A percentile compares a stretch with the other conserved stretches of the same genome.
Evolutionary conservation across 1,284 basidiomycete genomes (phyloP).

Genomic region (Apiotrichum laibachii): DNA sequence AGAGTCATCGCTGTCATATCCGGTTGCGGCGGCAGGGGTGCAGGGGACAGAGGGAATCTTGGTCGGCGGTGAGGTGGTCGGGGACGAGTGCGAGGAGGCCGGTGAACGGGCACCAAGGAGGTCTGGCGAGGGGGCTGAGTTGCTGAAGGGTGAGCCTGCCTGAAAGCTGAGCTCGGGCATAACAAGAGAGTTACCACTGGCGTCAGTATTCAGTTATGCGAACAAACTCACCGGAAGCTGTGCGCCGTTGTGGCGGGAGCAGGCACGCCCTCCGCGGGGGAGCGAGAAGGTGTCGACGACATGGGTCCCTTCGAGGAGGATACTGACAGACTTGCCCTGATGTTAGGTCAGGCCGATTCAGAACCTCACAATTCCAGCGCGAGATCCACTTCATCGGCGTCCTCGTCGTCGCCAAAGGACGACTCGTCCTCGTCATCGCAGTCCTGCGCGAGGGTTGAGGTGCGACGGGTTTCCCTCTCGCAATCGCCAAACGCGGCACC

Average conservation of each 20-base stretch:
- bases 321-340: background rate
- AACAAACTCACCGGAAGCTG: too few species aligned
- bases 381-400: constrained; percentile 2
- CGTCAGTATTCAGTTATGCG: too few species aligned
- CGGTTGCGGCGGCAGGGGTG: constrained; percentile 7
- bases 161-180: too few species aligned
- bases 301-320: background rate
- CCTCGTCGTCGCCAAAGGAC: background rate
- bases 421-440: constrained; percentile 2
- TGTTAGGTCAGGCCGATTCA: background rate
- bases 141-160: too few species aligned
- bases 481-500: background rate
- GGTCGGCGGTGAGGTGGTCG: background rate
- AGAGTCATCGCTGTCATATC: constrained; percentile 9
- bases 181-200: too few species aligned
- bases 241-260: too few species aligned
- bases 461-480: background rate
- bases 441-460: background rate
- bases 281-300: background rate
- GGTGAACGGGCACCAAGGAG: background rate
- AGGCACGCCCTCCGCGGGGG: too few species aligned
- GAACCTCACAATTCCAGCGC: constrained; percentile 9
- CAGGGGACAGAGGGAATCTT: background rate
- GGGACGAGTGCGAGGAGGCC: background rate
- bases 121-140: background rate